Percentiles rank a stretch among this genome's conserved stretches.
These are phyloP conservation scores for Crithidia bombi DNA, from an alignment of 208 protist species.

Conservation along the genomic window DNA sequence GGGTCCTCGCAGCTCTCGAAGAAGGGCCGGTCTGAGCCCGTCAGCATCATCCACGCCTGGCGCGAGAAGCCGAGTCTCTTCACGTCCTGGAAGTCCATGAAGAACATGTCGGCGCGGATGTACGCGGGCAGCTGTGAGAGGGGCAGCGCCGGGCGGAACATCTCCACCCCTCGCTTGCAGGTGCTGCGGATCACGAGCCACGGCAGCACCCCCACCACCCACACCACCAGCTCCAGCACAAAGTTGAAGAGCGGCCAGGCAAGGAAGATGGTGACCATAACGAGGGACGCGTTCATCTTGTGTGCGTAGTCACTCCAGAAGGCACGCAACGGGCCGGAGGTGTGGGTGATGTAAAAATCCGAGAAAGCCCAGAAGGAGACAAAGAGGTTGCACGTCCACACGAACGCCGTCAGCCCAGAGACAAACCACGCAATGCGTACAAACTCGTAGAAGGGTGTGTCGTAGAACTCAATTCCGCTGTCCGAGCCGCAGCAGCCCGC, in stretches of 20 bases:
- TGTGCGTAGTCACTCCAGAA: conserved; percentile 60
- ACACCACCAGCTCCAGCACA: conserved; percentile 63
- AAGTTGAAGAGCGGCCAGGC: conserved; percentile 78
- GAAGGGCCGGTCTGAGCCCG: conserved; percentile 54
- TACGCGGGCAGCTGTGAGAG: conserved; percentile 72
- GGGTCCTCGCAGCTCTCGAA: conserved; percentile 58
- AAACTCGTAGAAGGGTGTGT: conserved; percentile 85
- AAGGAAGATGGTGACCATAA: conserved; percentile 75
- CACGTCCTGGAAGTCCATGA: conserved; percentile 81
- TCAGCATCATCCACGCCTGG: conserved; percentile 73
- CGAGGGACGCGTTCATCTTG: conserved; percentile 55
- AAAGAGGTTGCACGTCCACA: conserved; percentile 63
- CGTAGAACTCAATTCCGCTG: conserved; percentile 71
- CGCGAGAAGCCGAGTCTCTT: conserved; percentile 81
- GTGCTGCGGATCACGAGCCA: conserved; percentile 70
- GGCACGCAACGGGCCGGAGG: conserved; percentile 49
- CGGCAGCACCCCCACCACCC: conserved; percentile 62
- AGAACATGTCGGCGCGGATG: conserved; percentile 88
- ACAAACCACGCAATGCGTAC: conserved; percentile 83
- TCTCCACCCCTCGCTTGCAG: conserved; percentile 64
- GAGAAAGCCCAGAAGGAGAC: conserved; percentile 69
- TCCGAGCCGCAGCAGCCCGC: conserved; percentile 37
- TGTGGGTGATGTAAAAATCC: conserved; percentile 52
- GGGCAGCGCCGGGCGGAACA: conserved; percentile 72
- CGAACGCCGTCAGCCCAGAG: conserved; percentile 63